Evolutionary conservation across 768 basidiomycete species (phyloP).

Genomic region (Cubamyces lactineus): DNA sequence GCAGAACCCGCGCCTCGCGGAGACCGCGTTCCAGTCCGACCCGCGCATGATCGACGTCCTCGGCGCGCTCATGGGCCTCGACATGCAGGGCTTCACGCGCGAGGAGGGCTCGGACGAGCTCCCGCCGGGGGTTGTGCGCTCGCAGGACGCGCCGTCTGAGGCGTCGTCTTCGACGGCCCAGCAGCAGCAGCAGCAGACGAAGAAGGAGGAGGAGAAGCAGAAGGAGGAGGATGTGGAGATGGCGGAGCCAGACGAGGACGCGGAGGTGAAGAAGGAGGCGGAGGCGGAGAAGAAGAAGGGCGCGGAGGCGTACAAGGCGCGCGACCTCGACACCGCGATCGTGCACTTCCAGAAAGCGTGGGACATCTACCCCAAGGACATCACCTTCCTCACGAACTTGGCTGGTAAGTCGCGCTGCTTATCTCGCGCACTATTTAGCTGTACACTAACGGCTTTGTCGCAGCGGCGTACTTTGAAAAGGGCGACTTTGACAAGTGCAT

Average conservation of each 20-base stretch:
- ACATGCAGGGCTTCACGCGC: slow-evolving; percentile 84
- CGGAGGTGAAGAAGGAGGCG: slow-evolving; percentile 76
- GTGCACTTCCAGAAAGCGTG: slow-evolving; percentile 84
- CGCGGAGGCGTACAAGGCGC: slow-evolving; percentile 81
- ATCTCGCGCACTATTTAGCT: neutral
- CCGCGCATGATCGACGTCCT: slow-evolving; percentile 94
- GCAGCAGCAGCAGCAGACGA: slow-evolving; percentile 35
- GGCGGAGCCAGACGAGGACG: slow-evolving; percentile 58
- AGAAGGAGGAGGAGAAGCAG: slow-evolving; percentile 33
- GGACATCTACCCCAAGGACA: slow-evolving; percentile 91
- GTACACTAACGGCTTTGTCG: slow-evolving; percentile 6
- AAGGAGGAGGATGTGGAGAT: slow-evolving; percentile 64
- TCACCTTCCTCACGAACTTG: slow-evolving; percentile 92
- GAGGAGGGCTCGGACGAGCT: slow-evolving; percentile 84
- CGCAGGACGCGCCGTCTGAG: slow-evolving; percentile 37
- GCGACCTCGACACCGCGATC: slow-evolving; percentile 78
- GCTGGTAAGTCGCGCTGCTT: slow-evolving; percentile 53
- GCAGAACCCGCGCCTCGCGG: slow-evolving; percentile 66
- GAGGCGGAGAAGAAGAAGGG: slow-evolving; percentile 81
- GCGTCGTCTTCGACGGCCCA: slow-evolving; percentile 44
- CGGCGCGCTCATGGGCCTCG: slow-evolving; percentile 91
- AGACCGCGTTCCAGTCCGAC: slow-evolving; percentile 60
- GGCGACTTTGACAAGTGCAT: slow-evolving; percentile 91
- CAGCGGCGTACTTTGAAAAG: slow-evolving; percentile 93
- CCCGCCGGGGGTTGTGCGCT: slow-evolving; percentile 55